Evolutionary conservation across 2,329 filamentous ascomycete species (phyloP).

Genomic region (Chaetothyriales sp.): DNA sequence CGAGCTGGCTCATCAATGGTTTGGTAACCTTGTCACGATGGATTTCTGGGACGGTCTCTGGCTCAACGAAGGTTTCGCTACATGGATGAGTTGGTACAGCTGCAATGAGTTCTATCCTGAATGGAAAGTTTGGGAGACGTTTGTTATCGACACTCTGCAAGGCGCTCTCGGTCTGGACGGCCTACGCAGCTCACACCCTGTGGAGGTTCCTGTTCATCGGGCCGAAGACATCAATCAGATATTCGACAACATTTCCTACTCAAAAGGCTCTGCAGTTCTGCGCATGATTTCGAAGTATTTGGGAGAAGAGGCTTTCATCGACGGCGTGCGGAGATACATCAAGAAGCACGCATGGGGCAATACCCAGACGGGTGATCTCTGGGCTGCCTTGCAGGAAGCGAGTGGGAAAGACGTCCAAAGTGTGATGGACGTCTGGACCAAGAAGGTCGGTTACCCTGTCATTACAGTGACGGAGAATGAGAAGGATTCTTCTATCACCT

Average conservation of each 20-base stretch:
- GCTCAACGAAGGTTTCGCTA: slow-evolving; percentile 88
- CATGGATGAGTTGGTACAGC: slow-evolving; percentile 86
- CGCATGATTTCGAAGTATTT: slow-evolving; percentile 96
- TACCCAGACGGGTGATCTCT: slow-evolving; percentile 79
- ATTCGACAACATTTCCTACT: slow-evolving; percentile 94
- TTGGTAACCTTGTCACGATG: slow-evolving; percentile 94
- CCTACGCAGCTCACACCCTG: slow-evolving; percentile 83
- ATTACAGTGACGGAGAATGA: slow-evolving; percentile 69
- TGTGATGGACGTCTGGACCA: slow-evolving; percentile 94
- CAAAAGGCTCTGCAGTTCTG: slow-evolving; percentile 87
- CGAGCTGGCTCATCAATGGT: slow-evolving; percentile 95
- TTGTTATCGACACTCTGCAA: slow-evolving; percentile 84
- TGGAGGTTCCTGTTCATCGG: slow-evolving; percentile 88
- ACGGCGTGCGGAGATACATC: slow-evolving; percentile 78
- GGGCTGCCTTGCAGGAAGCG: slow-evolving; percentile 71
- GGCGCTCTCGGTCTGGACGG: slow-evolving; percentile 78
- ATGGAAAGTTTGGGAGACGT: slow-evolving; percentile 96
- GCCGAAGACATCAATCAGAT: slow-evolving; percentile 97
- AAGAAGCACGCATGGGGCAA: slow-evolving; percentile 97
- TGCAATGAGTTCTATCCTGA: slow-evolving; percentile 93
- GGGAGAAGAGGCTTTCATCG: slow-evolving; percentile 81
- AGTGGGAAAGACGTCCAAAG: slow-evolving; percentile 82
- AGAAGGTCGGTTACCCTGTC: slow-evolving; percentile 86
- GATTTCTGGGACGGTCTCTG: slow-evolving; percentile 97
- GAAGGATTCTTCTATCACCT: slow-evolving; percentile 54